A percentile compares a stretch with the other conserved stretches of the same genome.
These are phyloP conservation scores for Aphanomyces cochlioides DNA, from an alignment of 352 stramenopile genomes.

Conservation along the genomic window DNA sequence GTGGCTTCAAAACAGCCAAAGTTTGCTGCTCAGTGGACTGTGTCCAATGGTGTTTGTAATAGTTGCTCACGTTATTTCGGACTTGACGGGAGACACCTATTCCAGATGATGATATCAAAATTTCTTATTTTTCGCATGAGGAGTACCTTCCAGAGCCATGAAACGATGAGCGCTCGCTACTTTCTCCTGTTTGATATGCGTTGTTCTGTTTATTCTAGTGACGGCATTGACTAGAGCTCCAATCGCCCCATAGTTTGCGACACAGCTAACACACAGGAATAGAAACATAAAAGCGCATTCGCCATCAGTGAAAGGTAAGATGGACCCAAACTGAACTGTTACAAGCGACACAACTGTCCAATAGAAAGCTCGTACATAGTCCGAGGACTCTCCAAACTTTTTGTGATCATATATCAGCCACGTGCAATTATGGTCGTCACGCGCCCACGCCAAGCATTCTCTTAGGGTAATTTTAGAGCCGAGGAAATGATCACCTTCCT, in stretches of 20 bases:
- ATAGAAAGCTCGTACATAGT: slow-evolving; percentile 64
- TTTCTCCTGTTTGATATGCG: slow-evolving; percentile 9
- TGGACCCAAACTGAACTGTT: slow-evolving; percentile 68
- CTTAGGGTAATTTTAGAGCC: slow-evolving; percentile 37
- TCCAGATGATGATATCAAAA: not conserved
- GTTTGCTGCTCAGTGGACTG: slow-evolving; percentile 14
- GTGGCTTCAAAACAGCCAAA: not conserved
- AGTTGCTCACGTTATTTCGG: slow-evolving; percentile 10
- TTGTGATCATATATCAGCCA: slow-evolving; percentile 68
- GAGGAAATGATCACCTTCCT: not conserved
- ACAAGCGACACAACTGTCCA: slow-evolving; percentile 69
- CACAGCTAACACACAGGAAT: slow-evolving; percentile 59
- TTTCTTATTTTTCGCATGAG: not conserved
- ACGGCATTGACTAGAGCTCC: slow-evolving; percentile 35
- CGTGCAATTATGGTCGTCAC: slow-evolving; percentile 48
- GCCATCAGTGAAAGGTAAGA: slow-evolving; percentile 61
- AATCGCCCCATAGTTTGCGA: slow-evolving; percentile 74
- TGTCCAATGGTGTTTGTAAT: slow-evolving; percentile 25
- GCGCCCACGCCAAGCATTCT: slow-evolving; percentile 38
- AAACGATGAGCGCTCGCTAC: slow-evolving; percentile 10
- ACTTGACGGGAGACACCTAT: slow-evolving; percentile 16
- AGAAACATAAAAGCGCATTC: slow-evolving; percentile 62
- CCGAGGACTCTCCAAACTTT: slow-evolving; percentile 44
- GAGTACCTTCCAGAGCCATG: slow-evolving; percentile 12
- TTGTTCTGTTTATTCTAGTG: slow-evolving; percentile 15